Evolutionary conservation across 805 yeast genomes (phyloP), one percentile per base, ranked within the genome.

Genomic region (Cyberlindnera veronae): DNA sequence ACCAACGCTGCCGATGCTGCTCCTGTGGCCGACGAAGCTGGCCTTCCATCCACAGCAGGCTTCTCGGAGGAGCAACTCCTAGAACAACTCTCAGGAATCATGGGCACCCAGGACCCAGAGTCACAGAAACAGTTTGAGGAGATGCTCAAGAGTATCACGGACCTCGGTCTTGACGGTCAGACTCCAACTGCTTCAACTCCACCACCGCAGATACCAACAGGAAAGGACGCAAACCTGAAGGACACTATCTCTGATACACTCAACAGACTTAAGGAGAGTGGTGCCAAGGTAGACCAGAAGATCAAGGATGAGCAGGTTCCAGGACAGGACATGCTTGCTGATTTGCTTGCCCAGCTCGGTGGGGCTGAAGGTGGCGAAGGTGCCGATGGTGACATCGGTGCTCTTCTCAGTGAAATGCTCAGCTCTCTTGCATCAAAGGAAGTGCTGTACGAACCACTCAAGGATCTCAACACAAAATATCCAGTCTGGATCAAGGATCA

Each of bases 381-480:
- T n/a, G n/a, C n/a, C 15, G 69, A 62, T 13, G 63, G 83, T 47
- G 89, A 83, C 55, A 73, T 81, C 62, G 68, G 81, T 19, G 76
- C 77, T 44, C 63, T 87, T 34, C 64, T 87, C 45, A 73, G 71
- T 15, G 87, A 84, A 27, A 79, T 91, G 79, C 69, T 91, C 53
- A 81, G 79, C 46, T 91, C 89, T 57, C 72, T 91, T 59, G 77
- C 93, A 7, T 78, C 93, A 5, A 91, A 89, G 56, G 90, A 82
- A 42, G 84, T 90, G 16, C 69, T 91, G 28, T 90, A 86, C 57
- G 95, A 84, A 51, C 96, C 98, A 3, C 72, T 91, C 64, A 84
- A 81, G 54, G 95, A 88, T 45, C 71, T 90, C 58, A 77, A 81
- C 48, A 64, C 68, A 11, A 86, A 85, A 56, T 87, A 80, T 58